Evolutionary conservation across 768 basidiomycete species (phyloP).

Genomic region (Coprinopsis sp.): DNA sequence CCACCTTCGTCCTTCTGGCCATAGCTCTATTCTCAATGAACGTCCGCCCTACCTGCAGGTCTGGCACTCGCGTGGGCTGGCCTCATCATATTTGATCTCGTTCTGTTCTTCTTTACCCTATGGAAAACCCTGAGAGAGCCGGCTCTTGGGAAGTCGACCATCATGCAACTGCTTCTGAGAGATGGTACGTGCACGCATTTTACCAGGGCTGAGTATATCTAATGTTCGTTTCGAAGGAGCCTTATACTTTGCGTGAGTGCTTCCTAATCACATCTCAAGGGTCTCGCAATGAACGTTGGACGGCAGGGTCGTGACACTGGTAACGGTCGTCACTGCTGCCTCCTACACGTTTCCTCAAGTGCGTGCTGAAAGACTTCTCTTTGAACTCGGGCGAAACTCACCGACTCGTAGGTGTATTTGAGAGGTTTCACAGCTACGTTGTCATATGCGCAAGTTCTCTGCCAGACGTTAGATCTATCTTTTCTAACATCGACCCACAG

Average conservation of each 20-base stretch:
- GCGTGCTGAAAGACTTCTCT: neutral
- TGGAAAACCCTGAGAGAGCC: slow-evolving; percentile 27
- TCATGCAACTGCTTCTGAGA: slow-evolving; percentile 32
- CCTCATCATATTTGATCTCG: slow-evolving; percentile 34
- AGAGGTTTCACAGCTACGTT: neutral
- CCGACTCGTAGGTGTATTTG: slow-evolving; percentile 1
- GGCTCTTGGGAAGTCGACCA: slow-evolving; percentile 10
- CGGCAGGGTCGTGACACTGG: slow-evolving; percentile 16
- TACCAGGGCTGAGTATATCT: neutral
- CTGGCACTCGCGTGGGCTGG: slow-evolving; percentile 35
- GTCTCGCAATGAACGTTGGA: neutral
- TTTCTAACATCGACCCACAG: neutral
- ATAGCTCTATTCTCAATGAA: neutral
- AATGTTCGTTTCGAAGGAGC: slow-evolving; percentile 22
- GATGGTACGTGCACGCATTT: slow-evolving; percentile 30
- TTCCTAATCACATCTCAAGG: neutral
- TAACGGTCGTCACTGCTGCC: slow-evolving; percentile 12
- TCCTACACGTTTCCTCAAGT: slow-evolving; percentile 10
- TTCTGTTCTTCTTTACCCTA: slow-evolving; percentile 37
- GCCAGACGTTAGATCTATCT: neutral
- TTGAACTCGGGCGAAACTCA: slow-evolving; percentile 2
- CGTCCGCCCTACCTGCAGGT: slow-evolving; percentile 15
- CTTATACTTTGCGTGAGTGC: slow-evolving; percentile 36
- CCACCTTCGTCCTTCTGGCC: too few species aligned
- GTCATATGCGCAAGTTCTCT: neutral